Conservation (phyloP, 768 basidiomycete genomes). For the Termitomyces sp. region DNA sequence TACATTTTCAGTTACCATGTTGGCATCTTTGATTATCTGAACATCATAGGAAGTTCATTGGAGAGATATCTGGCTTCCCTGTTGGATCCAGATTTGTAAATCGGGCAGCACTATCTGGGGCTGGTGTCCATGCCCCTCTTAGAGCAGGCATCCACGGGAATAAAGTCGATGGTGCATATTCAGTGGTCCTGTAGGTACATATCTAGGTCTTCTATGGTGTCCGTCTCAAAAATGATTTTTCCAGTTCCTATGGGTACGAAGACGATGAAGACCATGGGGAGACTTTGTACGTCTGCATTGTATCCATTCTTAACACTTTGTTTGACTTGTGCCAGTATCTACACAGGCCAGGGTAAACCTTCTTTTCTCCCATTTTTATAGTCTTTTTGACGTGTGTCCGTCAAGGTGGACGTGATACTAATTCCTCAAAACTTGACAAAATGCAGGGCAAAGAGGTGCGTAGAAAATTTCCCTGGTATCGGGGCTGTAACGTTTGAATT, state of each 20-base stretch:
- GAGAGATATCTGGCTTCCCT: slow-evolving; percentile 26
- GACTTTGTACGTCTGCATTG: slow-evolving; percentile 27
- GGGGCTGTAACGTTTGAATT: background rate
- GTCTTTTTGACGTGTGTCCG: background rate
- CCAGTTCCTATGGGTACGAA: slow-evolving; percentile 35
- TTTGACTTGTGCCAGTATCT: slow-evolving; percentile 14
- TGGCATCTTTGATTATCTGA: background rate
- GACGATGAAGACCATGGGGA: slow-evolving; percentile 38
- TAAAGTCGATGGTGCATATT: slow-evolving; percentile 29
- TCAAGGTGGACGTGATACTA: slow-evolving; percentile 17
- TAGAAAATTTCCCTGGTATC: background rate
- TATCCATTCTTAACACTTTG: background rate
- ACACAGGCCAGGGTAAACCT: slow-evolving; percentile 20
- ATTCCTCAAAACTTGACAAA: slow-evolving; percentile 9
- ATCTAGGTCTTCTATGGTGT: background rate
- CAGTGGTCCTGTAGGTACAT: slow-evolving; percentile 32
- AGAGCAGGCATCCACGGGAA: slow-evolving; percentile 39
- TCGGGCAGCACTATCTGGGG: slow-evolving; percentile 17
- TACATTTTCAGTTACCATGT: background rate
- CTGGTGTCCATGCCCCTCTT: slow-evolving; percentile 30
- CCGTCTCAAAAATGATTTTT: background rate
- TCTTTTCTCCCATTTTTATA: background rate
- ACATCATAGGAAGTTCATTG: slow-evolving; percentile 22
- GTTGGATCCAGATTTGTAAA: slow-evolving; percentile 21
- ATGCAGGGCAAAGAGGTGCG: slow-evolving; percentile 18